Conservation (phyloP, 768 basidiomycete genomes). For the Mycena galericulata region DNA sequence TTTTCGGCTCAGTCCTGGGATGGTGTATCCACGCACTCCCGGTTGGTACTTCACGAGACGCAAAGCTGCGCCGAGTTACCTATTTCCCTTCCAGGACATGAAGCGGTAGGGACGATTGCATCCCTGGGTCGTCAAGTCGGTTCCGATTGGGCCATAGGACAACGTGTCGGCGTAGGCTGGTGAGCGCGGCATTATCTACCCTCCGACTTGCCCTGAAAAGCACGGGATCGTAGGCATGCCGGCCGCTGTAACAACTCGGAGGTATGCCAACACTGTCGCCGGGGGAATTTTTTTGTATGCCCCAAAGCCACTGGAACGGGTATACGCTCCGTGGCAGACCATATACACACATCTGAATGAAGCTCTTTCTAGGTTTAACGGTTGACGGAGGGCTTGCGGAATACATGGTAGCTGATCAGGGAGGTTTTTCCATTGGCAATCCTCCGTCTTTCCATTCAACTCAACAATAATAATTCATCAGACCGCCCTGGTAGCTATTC, state of each 20-base stretch:
- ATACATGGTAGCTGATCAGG: constrained; percentile 38
- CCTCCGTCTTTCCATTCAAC: too few relatives aligned
- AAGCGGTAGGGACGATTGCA: constrained; percentile 33
- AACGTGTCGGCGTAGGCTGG: constrained; percentile 47
- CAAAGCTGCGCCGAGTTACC: not conserved
- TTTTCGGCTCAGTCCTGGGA: not conserved
- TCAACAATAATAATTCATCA: not conserved
- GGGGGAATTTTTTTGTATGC: constrained; percentile 41
- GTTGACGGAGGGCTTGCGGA: constrained; percentile 45
- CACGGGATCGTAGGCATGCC: constrained; percentile 9
- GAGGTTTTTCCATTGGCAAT: not conserved
- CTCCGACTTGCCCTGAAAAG: not conserved
- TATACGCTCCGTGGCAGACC: not conserved
- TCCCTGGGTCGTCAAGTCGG: constrained; percentile 37
- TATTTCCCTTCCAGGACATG: not conserved
- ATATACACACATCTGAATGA: not conserved
- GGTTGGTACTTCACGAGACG: not conserved
- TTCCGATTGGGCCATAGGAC: constrained; percentile 39
- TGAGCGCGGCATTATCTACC: constrained; percentile 29
- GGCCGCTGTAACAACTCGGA: constrained; percentile 38
- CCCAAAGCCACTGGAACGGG: constrained; percentile 37
- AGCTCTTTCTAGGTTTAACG: constrained; percentile 36
- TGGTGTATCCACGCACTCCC: constrained; percentile 11
- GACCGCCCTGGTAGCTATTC: constrained; percentile 38
- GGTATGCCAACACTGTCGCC: constrained; percentile 38